Base-by-base conservation (phyloP, 495 filamentous ascomycete genomes). In the Aspergillus sclerotioniger region DNA sequence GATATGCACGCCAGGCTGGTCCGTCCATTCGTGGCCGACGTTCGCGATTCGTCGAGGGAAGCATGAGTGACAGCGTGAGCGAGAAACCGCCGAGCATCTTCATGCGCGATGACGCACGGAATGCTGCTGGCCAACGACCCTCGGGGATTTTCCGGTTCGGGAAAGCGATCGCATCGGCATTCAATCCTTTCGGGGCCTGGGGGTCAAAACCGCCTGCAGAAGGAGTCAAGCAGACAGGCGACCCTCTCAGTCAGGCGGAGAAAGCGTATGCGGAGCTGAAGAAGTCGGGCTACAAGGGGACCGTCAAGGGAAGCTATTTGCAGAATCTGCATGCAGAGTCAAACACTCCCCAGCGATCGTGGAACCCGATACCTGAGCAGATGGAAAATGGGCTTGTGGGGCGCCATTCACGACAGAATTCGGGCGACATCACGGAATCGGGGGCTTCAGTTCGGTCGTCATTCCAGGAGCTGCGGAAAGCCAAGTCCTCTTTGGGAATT, bases 41-140 rank as follows among this genome's bases (percentile, higher is more conserved):
- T 13, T 87, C 85, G 8, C 77, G 82, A 29, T 92, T 92, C 63
- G 69, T 86, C 5, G 89, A 92, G 63, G 89, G 85, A 3, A 88
- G 81, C 54, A 91, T 92, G 88, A 88, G 84, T 66, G 88, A 92
- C 67, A 83, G 86, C 56, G 77, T 81, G 16, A 90, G 87, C 59
- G 79, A 87, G 56, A 82, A 76, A 61, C 89, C 89, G 37, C 89
- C 89, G 8, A 70, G 75, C 31, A 77, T 83, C 43, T 90, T 84
- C 64, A 68, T 86, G 32, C 82, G 76, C 8, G 78, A 82, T 8
- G 76, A 77, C 9, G 73, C 52, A 37, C 59, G 54, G 19, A 54
- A 52, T 6, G 12, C 35, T 16, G 54, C 66, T 9, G 47, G 49
- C 44, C 61, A 68, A 9, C 66, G 71, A 0, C 49, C 56, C 3